Conservation (phyloP, 2,329 filamentous ascomycete genomes). For the Verticillium klebahnii region DNA sequence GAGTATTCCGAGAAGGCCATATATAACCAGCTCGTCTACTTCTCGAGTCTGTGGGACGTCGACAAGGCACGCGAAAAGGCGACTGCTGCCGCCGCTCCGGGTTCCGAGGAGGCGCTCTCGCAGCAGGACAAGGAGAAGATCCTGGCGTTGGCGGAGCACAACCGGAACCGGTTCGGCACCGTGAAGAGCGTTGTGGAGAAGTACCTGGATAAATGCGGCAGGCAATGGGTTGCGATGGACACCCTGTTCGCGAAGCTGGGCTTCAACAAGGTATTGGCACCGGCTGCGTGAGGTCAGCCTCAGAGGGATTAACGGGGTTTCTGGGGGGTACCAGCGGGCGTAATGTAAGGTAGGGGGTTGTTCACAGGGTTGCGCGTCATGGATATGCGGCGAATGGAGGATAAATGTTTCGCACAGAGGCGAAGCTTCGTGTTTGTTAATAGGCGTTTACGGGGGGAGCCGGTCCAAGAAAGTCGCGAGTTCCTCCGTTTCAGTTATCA, state of each 20-base stretch:
- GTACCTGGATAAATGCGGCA: conserved; percentile 84
- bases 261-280: conserved; percentile 33
- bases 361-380: background rate
- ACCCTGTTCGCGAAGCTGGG: conserved; percentile 70
- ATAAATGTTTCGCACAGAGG: background rate
- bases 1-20: conserved; percentile 84
- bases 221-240: conserved; percentile 94
- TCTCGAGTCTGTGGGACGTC: conserved; percentile 80
- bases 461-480: background rate
- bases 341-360: background rate
- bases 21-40: conserved; percentile 93
- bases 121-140: conserved; percentile 58
- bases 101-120: conserved; percentile 28
- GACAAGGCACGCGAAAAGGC: conserved; percentile 65
- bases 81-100: conserved; percentile 28
- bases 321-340: background rate
- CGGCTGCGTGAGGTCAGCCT: background rate
- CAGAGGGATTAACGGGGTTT: background rate
- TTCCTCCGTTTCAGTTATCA: background rate
- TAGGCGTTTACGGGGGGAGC: background rate
- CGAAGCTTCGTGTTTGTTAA: background rate
- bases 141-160: conserved; percentile 71
- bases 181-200: conserved; percentile 72
- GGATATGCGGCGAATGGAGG: background rate
- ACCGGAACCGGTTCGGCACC: conserved; percentile 72